Base-by-base conservation (phyloP, 2,329 filamentous ascomycete species). In the Raffaelea albimanens region DNA sequence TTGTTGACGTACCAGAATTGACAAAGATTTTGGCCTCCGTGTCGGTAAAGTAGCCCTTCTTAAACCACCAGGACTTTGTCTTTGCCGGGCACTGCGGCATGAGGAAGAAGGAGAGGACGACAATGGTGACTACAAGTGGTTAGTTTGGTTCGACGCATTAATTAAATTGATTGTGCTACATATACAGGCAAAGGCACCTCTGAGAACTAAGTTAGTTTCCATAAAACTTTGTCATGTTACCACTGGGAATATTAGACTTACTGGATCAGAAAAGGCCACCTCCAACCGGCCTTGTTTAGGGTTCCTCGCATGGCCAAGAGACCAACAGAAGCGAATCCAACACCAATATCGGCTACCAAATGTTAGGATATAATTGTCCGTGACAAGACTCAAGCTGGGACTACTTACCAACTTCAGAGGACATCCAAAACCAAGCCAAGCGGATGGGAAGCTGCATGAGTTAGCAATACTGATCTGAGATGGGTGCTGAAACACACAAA, bases 351-450 rank as follows among this genome's bases (percentile, higher is more conserved):
- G 0, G 56, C 50, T 54, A 39, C 54, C 52, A 61, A 34, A 45
- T 60, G 58, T 4, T 56, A 59, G 52, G 25, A n/a, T 23, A 23
- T 25, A 21, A 4, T 23, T 9, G 9, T 5, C 11, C 10, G 20
- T 9, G n/a, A 4, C 39, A 5, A 41, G 13, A 19, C 19, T 10
- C 3, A 22, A 41, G 13, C 3, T 9, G 18, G 20, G 34, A n/a
- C 34, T 10, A 38, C 40, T 23, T 23, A 41, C 40, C 20, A 23
- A 41, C 11, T 22, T 41, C 20, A 14, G 40, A 41, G 3, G 58
- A 61, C 54, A 75, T 74, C 83, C 82, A 87, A 62, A 85, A 86
- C 64, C 73, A 84, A 45, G 76, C 77, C 21, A 87, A 65, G 0
- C 83, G 72, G 34, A 76, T 71, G 0, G 83, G 81, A 2, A 87